Evolutionary conservation across 139 green algal genomes (phyloP).

Genomic region (Volvox reticuliferus): DNA sequence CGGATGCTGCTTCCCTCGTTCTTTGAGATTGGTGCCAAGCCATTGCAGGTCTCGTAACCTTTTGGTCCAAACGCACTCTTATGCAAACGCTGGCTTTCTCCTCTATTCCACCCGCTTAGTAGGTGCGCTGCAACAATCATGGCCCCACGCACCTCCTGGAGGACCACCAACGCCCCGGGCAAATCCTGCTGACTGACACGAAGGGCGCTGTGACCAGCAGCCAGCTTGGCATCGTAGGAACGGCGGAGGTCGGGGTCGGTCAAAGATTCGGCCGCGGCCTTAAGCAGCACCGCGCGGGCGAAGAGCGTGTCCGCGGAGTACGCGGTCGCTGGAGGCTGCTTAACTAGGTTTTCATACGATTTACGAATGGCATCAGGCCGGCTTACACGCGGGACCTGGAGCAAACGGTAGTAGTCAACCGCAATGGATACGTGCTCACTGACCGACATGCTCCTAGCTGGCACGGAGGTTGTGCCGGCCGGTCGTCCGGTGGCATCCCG

Average conservation of each 20-base stretch:
- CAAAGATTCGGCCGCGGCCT: constrained; percentile 50
- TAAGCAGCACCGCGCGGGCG: constrained; percentile 56
- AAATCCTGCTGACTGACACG: constrained; percentile 59
- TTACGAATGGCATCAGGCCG: constrained; percentile 25
- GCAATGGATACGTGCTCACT: constrained; percentile 24
- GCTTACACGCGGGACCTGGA: constrained; percentile 27
- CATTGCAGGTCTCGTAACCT: no score
- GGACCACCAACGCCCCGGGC: constrained; percentile 60
- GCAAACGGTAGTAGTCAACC: constrained; percentile 36
- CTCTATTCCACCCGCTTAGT: no score
- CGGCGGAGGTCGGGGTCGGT: constrained; percentile 28
- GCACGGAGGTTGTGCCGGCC: background rate
- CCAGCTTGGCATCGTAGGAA: constrained; percentile 51
- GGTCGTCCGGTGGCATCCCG: background rate
- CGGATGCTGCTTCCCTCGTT: no score
- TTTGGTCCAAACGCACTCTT: no score
- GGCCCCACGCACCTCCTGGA: constrained; percentile 49
- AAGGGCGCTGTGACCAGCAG: constrained; percentile 27
- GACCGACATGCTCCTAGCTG: background rate
- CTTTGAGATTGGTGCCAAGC: no score
- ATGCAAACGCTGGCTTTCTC: no score
- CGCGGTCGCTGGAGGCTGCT: background rate
- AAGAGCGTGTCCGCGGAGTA: constrained; percentile 56
- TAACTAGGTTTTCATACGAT: constrained; percentile 27
- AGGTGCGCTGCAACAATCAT: no score